Conservation (phyloP, 768 basidiomycete species). For the Tephrocybe sp. region DNA sequence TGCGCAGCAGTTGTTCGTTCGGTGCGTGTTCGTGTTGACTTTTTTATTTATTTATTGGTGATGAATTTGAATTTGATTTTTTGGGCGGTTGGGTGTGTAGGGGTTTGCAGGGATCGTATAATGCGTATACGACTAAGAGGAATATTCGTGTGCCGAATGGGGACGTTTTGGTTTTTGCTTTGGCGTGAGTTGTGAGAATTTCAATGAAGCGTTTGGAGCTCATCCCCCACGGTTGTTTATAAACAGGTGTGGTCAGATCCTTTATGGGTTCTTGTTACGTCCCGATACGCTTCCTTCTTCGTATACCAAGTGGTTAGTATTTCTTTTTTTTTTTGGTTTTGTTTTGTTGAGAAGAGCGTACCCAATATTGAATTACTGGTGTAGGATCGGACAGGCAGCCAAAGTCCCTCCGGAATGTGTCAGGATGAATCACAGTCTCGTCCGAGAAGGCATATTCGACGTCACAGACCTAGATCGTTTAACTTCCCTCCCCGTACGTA, state of each 20-base stretch:
- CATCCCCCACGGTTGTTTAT: too few relatives aligned
- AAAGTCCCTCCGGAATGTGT: constrained; percentile 60
- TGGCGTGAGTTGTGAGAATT: constrained; percentile 56
- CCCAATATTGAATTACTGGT: too few relatives aligned
- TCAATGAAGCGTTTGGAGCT: too few relatives aligned
- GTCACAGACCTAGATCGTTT: constrained; percentile 55
- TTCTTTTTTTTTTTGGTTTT: background rate
- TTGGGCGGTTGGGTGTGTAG: too few relatives aligned
- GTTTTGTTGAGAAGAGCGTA: too few relatives aligned
- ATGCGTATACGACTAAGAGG: constrained; percentile 65
- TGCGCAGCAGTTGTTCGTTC: constrained; percentile 86
- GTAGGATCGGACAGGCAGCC: constrained; percentile 70
- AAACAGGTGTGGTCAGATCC: constrained; percentile 76
- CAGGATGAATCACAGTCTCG: constrained; percentile 57
- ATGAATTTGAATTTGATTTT: too few relatives aligned
- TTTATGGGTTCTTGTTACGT: constrained; percentile 72
- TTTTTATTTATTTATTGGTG: too few relatives aligned
- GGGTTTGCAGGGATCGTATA: constrained; percentile 88
- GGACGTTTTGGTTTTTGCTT: constrained; percentile 74
- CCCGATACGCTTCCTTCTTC: constrained; percentile 83
- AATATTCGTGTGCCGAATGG: constrained; percentile 79
- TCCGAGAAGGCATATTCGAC: constrained; percentile 56
- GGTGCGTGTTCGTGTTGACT: too few relatives aligned
- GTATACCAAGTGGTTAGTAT: constrained; percentile 66
- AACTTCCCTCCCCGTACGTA: too few relatives aligned